phyloP scores from a whole-genome alignment of 441 rosid genomes.

The Dalechampia spathulata region DNA sequence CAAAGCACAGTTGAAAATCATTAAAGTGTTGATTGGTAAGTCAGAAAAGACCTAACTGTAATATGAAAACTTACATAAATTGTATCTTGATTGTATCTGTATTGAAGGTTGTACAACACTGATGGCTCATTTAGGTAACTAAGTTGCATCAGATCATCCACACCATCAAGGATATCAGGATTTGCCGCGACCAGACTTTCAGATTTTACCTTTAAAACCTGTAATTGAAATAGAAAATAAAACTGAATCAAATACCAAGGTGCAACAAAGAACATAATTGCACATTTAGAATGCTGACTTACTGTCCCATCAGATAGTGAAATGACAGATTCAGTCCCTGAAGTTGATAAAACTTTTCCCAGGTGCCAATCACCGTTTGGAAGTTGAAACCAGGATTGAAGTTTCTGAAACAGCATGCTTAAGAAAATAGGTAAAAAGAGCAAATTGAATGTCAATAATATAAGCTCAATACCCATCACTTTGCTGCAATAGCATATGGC shows the following conservation, averaged over 20 bases:
- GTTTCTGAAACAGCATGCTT: conserved; percentile 48
- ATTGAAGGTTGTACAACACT: conserved; percentile 82
- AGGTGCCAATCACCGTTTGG: conserved; percentile 87
- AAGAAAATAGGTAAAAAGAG: conserved; percentile 10
- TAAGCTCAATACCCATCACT: not conserved
- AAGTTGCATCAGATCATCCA: conserved; percentile 97
- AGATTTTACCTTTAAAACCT: conserved; percentile 69
- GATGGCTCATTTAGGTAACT: conserved; percentile 98
- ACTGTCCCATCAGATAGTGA: conserved; percentile 76
- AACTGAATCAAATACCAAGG: conserved; percentile 18
- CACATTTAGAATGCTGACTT: conserved; percentile 24
- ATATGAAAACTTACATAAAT: conserved; percentile 70
- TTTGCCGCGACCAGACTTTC: conserved; percentile 84
- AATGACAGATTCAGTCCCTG: conserved; percentile 62
- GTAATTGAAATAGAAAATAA: conserved; percentile 10
- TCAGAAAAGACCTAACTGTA: conserved; percentile 14
- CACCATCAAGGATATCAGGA: conserved; percentile 99
- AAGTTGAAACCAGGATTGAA: conserved; percentile 85
- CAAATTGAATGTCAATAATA: not conserved
- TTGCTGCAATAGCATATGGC: conserved; percentile 2
- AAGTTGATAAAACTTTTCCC: conserved; percentile 60
- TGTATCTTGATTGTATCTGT: conserved; percentile 81
- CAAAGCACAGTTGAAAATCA: conserved; percentile 12
- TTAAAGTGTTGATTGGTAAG: conserved; percentile 4
- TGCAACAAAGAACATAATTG: conserved; percentile 10